Base-by-base conservation (phyloP, 139 green algal genomes). In the Coelastrella sp. region DNA sequence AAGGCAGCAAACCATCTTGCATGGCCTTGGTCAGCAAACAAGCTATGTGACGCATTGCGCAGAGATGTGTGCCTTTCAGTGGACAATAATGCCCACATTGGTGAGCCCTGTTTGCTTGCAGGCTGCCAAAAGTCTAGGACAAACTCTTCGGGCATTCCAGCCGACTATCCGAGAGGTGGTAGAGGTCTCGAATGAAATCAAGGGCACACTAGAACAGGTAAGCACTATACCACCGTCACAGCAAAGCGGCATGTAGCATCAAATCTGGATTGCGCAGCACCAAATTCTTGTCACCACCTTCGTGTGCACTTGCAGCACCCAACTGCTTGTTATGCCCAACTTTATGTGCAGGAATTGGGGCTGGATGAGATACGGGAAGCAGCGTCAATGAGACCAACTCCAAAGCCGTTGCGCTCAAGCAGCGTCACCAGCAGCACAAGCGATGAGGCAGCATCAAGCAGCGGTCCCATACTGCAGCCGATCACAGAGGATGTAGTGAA, bases 91-190 rank as follows among this genome's bases (percentile, higher is more conserved):
- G 45, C 45, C 15, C 11, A 9, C 11, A 13, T 13, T 57, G 45
- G 15, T 57, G 15, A 57, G 11, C 45, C 45, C 45, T 7, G 27
- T 40, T n/a, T 71, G 62, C 62, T 74, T 45, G 21, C 94, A 98
- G 93, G 96, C 96, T 37, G 97, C 96, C 37, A 98, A 98, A 88
- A 94, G 87, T 38, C 34, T 98, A 4, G 97, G 97, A 3, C 69
- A 91, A 34, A 94, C 93, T 23, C 79, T 99, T 25, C 86, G 91
- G 6, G 86, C 94, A 0, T 98, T 99, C 88, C 91, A 97, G 63
- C 97, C 97, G 23, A 98, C 97, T 34, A 98, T 99, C 63, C 90
- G 89, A n/a, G 97, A 99, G 90, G 88, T 99, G 51, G 90, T 93
- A 25, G 86, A 96, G 30, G 95, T 98, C 0, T 96, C 92, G 0